Percentiles rank a stretch among this genome's conserved stretches.
Conservation (phyloP, 192 early-diverging fungal species). For the Funneliformis geosporum region DNA sequence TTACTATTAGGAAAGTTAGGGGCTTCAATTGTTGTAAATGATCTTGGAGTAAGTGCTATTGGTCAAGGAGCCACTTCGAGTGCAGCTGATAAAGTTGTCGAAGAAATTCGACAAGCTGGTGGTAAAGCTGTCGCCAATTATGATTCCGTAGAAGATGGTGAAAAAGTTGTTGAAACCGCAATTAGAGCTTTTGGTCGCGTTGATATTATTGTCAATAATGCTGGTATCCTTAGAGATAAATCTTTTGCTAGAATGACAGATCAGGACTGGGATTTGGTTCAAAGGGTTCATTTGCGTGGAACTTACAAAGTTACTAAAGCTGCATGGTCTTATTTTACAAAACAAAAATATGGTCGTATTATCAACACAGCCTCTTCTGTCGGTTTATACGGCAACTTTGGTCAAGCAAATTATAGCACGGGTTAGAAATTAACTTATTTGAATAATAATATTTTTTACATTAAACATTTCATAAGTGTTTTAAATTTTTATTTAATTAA, state of each 20-base stretch:
- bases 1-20: slow-evolving; percentile 86
- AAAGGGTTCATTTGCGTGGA: slow-evolving; percentile 87
- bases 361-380: slow-evolving; percentile 95
- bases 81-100: slow-evolving; percentile 95
- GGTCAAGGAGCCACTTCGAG: slow-evolving; percentile 71
- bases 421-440: slow-evolving; percentile 6
- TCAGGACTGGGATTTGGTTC: slow-evolving; percentile 93
- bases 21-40: slow-evolving; percentile 94
- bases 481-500: background rate
- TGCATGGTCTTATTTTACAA: slow-evolving; percentile 92
- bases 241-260: slow-evolving; percentile 90
- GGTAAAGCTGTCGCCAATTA: slow-evolving; percentile 90
- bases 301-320: slow-evolving; percentile 94
- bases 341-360: slow-evolving; percentile 93
- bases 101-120: slow-evolving; percentile 78
- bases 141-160: slow-evolving; percentile 97
- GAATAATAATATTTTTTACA: background rate
- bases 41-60: slow-evolving; percentile 76
- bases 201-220: slow-evolving; percentile 94
- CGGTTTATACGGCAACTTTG: slow-evolving; percentile 93
- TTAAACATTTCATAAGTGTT: background rate
- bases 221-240: slow-evolving; percentile 95
- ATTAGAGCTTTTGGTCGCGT: slow-evolving; percentile 79
- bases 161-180: slow-evolving; percentile 89
- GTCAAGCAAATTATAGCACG: slow-evolving; percentile 51